Base-by-base conservation (phyloP, 139 green algal species). In the Nannochloris sp. region DNA sequence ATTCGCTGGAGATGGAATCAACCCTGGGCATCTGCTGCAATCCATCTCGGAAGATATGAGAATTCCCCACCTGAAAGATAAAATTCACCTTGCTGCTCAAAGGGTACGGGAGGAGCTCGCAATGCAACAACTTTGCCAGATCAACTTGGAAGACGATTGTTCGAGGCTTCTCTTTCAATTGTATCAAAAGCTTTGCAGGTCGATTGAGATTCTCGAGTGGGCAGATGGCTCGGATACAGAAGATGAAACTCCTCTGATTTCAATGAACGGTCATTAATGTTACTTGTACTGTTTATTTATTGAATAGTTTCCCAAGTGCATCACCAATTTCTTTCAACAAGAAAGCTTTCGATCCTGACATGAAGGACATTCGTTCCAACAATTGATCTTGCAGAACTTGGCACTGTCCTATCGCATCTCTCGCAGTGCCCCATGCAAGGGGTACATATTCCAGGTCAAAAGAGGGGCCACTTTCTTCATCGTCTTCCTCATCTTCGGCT, bases 61-160 rank as follows among this genome's bases (percentile, higher is more conserved):
- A 17, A 87, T 97, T 36, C 63, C 75, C 14, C 63, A 66, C 28
- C 76, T 97, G 53, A 48, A 84, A 5, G 76, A 94, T 28, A 53
- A 23, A 26, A 53, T 53, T 25, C 46, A 28, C 17, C 17, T 28
- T 2, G 16, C 46, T 23, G 46, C 46, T 11, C 16, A 53, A 53
- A 53, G 46, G 14, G n/a, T 53, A 10, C 16, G 46, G 9, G 46
- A 81, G 20, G 61, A 92, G 59, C 89, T 81, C 8, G 84, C 76
- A 12, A 75, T 97, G 56, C 82, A 85, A 20, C 74, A 95, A 58
- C 87, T 85, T 62, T 97, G 90, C 82, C 92, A 91, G 69, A 74
- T 70, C 36, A 93, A 97, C 62, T 82, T 97, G 56, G 72, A 81
- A 36, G 72, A 73, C 33, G 85, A 93, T 75, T 91, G 80, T 70